Conservation (phyloP, 352 stramenopile species). For the Pythium chondricola region DNA sequence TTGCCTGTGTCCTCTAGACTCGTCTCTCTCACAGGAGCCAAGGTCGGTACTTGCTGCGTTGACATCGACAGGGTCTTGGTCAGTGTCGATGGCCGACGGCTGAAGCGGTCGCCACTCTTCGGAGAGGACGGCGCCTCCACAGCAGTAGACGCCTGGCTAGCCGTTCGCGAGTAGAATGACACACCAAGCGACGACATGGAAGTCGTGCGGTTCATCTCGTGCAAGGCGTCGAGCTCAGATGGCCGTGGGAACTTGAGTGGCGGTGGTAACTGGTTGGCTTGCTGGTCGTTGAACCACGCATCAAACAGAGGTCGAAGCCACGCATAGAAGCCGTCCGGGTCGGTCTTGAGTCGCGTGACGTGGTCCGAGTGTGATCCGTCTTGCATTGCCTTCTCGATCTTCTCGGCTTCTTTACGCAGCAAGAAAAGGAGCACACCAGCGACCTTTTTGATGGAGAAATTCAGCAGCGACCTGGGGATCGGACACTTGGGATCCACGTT, state of each 20-base stretch:
- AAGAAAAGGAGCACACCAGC: slow-evolving; percentile 71
- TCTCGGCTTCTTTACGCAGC: slow-evolving; percentile 71
- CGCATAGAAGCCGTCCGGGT: slow-evolving; percentile 71
- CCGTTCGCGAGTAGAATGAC: slow-evolving; percentile 7
- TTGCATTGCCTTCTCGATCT: slow-evolving; percentile 52
- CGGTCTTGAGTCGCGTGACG: slow-evolving; percentile 46
- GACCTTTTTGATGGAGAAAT: slow-evolving; percentile 83
- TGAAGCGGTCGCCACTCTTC: neutral
- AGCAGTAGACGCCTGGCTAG: slow-evolving; percentile 4
- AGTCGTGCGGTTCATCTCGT: slow-evolving; percentile 3
- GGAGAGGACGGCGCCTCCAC: neutral
- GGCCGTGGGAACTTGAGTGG: slow-evolving; percentile 16
- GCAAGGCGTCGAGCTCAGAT: slow-evolving; percentile 1
- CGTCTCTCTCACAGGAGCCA: neutral
- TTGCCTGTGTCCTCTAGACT: neutral
- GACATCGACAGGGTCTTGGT: too few relatives aligned
- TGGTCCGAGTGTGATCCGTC: slow-evolving; percentile 46
- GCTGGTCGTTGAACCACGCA: slow-evolving; percentile 54
- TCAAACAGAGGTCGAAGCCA: slow-evolving; percentile 64
- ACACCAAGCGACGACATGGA: slow-evolving; percentile 6
- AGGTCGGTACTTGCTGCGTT: too few relatives aligned
- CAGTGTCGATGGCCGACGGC: neutral
- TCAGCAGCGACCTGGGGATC: slow-evolving; percentile 60
- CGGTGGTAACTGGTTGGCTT: slow-evolving; percentile 25
- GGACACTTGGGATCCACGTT: slow-evolving; percentile 79